phyloP scores from a whole-genome alignment of 139 green algal species.

The Edaphochlamys debaryana region DNA sequence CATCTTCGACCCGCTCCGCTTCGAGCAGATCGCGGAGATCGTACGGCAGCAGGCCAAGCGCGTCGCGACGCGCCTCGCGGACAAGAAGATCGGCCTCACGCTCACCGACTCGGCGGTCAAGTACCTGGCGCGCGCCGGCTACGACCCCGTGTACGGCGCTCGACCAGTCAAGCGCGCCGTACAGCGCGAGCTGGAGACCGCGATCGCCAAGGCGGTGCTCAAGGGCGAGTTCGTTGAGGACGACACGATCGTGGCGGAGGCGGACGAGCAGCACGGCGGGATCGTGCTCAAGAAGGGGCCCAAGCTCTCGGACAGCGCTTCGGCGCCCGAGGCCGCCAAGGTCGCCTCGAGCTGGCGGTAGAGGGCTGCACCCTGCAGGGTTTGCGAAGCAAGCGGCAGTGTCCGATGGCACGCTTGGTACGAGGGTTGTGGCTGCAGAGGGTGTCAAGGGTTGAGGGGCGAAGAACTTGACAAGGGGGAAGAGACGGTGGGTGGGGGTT shows the following conservation, averaged over 20 bases:
- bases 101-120: constrained; percentile 80
- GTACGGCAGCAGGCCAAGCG: constrained; percentile 73
- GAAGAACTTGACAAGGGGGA: no score
- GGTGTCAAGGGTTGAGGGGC: no score
- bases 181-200: constrained; percentile 92
- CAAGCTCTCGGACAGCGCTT: constrained; percentile 7
- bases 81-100: constrained; percentile 93
- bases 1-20: constrained; percentile 94
- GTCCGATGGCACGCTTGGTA: no score
- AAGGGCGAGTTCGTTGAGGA: constrained; percentile 64
- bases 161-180: constrained; percentile 94
- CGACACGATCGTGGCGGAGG: constrained; percentile 63
- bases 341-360: no score
- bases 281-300: constrained; percentile 48
- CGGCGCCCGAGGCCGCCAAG: no score
- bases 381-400: no score
- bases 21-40: constrained; percentile 89
- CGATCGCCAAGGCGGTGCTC: constrained; percentile 77
- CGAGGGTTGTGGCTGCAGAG: no score
- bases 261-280: constrained; percentile 33
- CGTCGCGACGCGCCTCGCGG: constrained; percentile 78
- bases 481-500: no score
- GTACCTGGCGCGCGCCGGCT: constrained; percentile 78
- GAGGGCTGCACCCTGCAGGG: no score
- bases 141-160: constrained; percentile 92